Base-by-base conservation (phyloP, 257 asterid genomes). In the Datura wrightii region DNA sequence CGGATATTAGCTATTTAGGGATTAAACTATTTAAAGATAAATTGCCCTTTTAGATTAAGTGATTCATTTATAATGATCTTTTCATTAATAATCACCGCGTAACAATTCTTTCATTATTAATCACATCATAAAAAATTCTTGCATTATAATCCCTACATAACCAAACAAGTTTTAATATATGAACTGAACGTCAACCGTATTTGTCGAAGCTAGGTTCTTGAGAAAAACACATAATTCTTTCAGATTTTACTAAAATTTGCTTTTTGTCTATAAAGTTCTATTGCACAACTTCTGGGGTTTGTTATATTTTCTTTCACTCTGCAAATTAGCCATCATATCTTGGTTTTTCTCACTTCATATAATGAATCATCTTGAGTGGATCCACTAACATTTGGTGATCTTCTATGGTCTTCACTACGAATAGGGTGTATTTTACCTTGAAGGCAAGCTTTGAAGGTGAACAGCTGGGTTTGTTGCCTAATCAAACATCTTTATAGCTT, bases 331-430 rank as follows among this genome's bases (percentile, higher is more conserved):
- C 36, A 18, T 44, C 79, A 71, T 71, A 18, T 71, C 79, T 71
- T 71, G 79, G 8, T 71, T 44, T 71, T 44, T 44, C 79, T 42
- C 79, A 71, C 79, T 44, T 71, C 37, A 10, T 71, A 18, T 2
- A 8, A 56, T 71, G 39, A 44, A n/a, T 44, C 39, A 19, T 71
- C 56, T 44, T 9, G 5, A 44, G 79, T 1, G 56, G 1, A 71
- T 71, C n/a, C 79, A 71, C 56, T 10, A 71, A 42, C 18, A n/a
- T 44, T 44, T 42, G 79, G 16, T 71, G 56, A 42, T n/a, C 54
- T 70, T 18, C 34, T 41, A 10, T 71, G 56, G 56, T 71, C 39
- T 6, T 71, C n/a, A 71, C 37, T n/a, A 44, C 56, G 79, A n/a
- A 42, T 42, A 42, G 56, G 52, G 79, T 44, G 56, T 42, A 44